Evolutionary conservation across 2,329 filamentous ascomycete genomes (phyloP).

Genomic region (Sphaerulina populicola): DNA sequence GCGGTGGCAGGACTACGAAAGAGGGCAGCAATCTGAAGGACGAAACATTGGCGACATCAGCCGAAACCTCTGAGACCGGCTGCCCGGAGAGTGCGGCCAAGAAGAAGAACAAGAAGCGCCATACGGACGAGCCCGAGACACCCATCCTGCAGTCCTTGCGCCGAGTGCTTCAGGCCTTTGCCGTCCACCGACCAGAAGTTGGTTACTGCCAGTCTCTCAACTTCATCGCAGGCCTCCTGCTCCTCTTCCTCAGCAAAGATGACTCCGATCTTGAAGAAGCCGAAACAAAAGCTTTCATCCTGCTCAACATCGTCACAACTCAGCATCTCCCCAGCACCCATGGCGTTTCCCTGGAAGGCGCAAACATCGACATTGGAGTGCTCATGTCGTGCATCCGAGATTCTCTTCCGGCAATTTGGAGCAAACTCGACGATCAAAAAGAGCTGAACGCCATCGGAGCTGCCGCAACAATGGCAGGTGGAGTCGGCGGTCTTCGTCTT

Average conservation of each 20-base stretch:
- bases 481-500: slow-evolving; percentile 47
- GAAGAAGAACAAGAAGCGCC: slow-evolving; percentile 27
- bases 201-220: slow-evolving; percentile 96
- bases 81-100: slow-evolving; percentile 7
- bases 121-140: slow-evolving; percentile 52
- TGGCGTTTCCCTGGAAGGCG: slow-evolving; percentile 79
- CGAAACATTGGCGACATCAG: slow-evolving; percentile 2
- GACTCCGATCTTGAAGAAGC: slow-evolving; percentile 48
- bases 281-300: slow-evolving; percentile 86
- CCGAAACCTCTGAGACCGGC: not conserved
- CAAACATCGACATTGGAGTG: slow-evolving; percentile 88
- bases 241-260: slow-evolving; percentile 60
- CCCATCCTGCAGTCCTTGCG: slow-evolving; percentile 73
- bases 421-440: slow-evolving; percentile 75
- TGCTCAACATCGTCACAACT: slow-evolving; percentile 84
- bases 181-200: slow-evolving; percentile 81
- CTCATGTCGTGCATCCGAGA: slow-evolving; percentile 82
- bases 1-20: slow-evolving; percentile 21
- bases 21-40: slow-evolving; percentile 13
- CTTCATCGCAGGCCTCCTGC: slow-evolving; percentile 80
- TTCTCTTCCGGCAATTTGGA: slow-evolving; percentile 73
- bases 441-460: slow-evolving; percentile 32
- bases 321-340: slow-evolving; percentile 86
- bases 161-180: slow-evolving; percentile 79
- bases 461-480: slow-evolving; percentile 37